Evolutionary conservation across 805 yeast genomes (phyloP), one percentile per base, ranked within the genome.

Genomic region (Kurtzmaniella cleridarum): DNA sequence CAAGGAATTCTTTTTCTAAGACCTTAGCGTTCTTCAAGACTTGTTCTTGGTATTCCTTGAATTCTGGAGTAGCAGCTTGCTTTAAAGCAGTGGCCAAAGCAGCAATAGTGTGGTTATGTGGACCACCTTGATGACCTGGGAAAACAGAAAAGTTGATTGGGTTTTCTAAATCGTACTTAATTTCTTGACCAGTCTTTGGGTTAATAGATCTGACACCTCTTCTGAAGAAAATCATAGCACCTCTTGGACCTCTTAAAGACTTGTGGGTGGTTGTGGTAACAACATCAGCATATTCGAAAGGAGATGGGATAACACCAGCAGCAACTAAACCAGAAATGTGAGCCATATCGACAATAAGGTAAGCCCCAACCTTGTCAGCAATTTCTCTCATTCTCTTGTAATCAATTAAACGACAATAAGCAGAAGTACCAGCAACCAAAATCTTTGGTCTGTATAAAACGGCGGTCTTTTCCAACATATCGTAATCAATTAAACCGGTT

Each of bases 51-150:
- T 91, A 91, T 54, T 78, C 74, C 62, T 77, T 83, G 72, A 81
- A 91, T 63, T 87, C 96, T 29, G 95, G 95, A 34, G 91, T 74
- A 38, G 78, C 71, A 41, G 96, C 90, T 73, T 91, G 98, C 60
- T 87, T 87, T 56, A 91, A 76, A 29, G 98, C 98, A 41, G 89
- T 91, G 26, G 98, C 95, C 53, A 91, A 74, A 15, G 98, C 98
- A 47, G 96, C 80, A 57, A 91, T 91, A 53, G 98, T 91, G 69
- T 91, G 97, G 73, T 91, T 91, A 68, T 91, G 98, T 51, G 98
- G 98, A 59, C 98, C 98, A 73, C 98, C 98, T 74, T 91, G 98
- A 66, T 91, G 98, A 48, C 95, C 98, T 52, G 98, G 98, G 86
- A 91, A 91, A 41, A 91, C 98, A 26, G 96, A 87, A 60, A 91